These are phyloP conservation scores for Wakefieldia striispora DNA, from an alignment of 768 basidiomycete genomes.

Conservation along the genomic window DNA sequence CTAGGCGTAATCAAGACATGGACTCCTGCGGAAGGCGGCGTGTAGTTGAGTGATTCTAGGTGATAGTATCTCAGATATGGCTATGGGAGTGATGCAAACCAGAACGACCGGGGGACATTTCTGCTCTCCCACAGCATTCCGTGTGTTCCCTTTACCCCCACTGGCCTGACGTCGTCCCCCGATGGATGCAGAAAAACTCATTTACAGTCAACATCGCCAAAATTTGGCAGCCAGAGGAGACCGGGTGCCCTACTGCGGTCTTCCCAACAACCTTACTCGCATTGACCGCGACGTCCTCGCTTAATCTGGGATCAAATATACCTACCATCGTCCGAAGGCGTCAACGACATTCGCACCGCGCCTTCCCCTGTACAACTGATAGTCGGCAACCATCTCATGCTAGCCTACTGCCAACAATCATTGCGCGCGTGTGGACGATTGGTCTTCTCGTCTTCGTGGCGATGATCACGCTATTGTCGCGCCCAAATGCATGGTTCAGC, in stretches of 20 bases:
- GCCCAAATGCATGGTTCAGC: neutral
- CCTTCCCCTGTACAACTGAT: neutral
- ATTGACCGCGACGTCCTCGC: constrained; percentile 3
- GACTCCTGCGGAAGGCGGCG: neutral
- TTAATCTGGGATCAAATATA: constrained; percentile 6
- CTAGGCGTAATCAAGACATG: constrained; percentile 3
- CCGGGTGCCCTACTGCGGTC: neutral
- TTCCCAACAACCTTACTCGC: neutral
- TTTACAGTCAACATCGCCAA: constrained; percentile 1
- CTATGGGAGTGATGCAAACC: constrained; percentile 1
- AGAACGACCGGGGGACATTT: constrained; percentile 1
- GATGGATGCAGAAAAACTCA: constrained; percentile 3
- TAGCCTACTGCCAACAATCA: constrained; percentile 1
- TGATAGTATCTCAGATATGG: constrained; percentile 6
- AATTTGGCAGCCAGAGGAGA: neutral
- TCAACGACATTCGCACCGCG: constrained; percentile 9
- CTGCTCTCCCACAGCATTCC: neutral
- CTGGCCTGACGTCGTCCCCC: constrained; percentile 2
- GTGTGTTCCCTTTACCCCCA: neutral
- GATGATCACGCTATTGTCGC: constrained; percentile 1
- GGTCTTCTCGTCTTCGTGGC: constrained; percentile 4
- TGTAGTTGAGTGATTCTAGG: constrained; percentile 2
- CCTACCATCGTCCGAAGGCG: constrained; percentile 7
- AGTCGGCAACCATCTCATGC: constrained; percentile 4
- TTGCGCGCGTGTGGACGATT: constrained; percentile 1